phyloP scores from a whole-genome alignment of 768 basidiomycete genomes.

The Mycena vitilis region DNA sequence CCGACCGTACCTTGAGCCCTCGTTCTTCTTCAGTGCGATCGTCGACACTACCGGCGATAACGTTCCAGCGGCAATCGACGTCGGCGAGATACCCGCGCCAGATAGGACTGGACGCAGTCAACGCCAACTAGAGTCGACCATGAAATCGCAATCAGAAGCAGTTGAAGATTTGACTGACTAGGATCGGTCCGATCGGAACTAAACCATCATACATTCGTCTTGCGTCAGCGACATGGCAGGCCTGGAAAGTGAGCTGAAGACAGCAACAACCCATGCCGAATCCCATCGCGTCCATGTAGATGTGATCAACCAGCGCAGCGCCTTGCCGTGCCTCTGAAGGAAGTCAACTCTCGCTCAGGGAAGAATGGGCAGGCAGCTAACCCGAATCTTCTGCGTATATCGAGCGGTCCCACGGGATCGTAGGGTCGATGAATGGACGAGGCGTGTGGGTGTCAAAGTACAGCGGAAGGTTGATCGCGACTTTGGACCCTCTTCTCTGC shows the following conservation, averaged over 20 bases:
- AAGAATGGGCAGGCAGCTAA: constrained; percentile 46
- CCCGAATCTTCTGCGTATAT: constrained; percentile 88
- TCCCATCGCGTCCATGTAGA: constrained; percentile 99
- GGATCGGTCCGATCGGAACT: constrained; percentile 93
- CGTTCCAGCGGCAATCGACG: constrained; percentile 99
- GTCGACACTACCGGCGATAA: constrained; percentile 98
- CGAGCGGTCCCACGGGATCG: constrained; percentile 89
- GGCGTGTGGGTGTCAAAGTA: constrained; percentile 91
- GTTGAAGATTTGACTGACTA: constrained; percentile 65
- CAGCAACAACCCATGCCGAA: constrained; percentile 99
- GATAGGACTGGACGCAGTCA: constrained; percentile 94
- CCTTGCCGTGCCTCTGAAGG: constrained; percentile 86
- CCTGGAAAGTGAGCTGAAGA: constrained; percentile 97
- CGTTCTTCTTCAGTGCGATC: constrained; percentile 97
- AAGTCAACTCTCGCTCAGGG: constrained; percentile 19
- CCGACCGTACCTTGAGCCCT: constrained; percentile 73
- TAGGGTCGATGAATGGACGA: constrained; percentile 89
- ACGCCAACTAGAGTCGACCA: constrained; percentile 71
- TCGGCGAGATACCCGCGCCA: constrained; percentile 96
- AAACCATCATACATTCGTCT: constrained; percentile 96
- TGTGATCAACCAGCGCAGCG: constrained; percentile 89
- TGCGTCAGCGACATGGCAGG: constrained; percentile 93
- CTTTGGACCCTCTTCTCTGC: constrained; percentile 89
- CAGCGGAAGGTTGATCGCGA: constrained; percentile 94
- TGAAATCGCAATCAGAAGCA: constrained; percentile 4